Base-by-base conservation (phyloP, 257 asterid species). In the Ophiorrhiza pumila region DNA sequence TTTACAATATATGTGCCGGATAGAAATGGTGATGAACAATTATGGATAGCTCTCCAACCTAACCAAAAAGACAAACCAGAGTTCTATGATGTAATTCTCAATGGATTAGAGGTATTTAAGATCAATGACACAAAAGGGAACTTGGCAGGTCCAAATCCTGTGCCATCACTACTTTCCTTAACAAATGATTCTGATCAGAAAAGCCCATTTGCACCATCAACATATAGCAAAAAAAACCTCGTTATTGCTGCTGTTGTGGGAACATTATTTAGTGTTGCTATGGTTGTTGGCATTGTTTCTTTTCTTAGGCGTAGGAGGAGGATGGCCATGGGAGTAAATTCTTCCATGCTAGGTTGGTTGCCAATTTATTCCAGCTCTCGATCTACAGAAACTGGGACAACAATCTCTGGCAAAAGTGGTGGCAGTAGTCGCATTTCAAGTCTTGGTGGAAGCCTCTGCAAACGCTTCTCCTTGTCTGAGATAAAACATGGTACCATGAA, bases 51-150 rank as follows among this genome's bases (percentile, higher is more conserved):
- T 66, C 69, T 93, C 75, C 89, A 86, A 75, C 97, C 95, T 34
- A 71, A 75, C 50, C 63, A 52, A 29, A 77, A 69, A n/a, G 50
- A 66, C 2, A 83, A 82, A 32, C 93, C 96, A 2, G 80, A 90
- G 68, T 87, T 49, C 62, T 81, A 74, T 22, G 93, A 92, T 47
- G 80, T 84, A 1, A 73, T 87, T 58, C 88, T 93, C 9, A 89
- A 93, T 9, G 98, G 98, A 14, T 56, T 93, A 29, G 97, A 93
- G 79, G 75, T 93, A n/a, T 91, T 83, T 59, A 91, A 90, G 83
- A 46, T 89, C n/a, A 89, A 79, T 18, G 90, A 91, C 62, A 65
- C 85, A 0, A 77, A 25, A 13, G 79, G 79, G 79, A 93, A 79
- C 79, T 68, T 90, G 22, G 95, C 96, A 0, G 91, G 96, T 10